Evolutionary conservation across 2,329 filamentous ascomycete species (phyloP).

Genomic region (Fusarium albidum): DNA sequence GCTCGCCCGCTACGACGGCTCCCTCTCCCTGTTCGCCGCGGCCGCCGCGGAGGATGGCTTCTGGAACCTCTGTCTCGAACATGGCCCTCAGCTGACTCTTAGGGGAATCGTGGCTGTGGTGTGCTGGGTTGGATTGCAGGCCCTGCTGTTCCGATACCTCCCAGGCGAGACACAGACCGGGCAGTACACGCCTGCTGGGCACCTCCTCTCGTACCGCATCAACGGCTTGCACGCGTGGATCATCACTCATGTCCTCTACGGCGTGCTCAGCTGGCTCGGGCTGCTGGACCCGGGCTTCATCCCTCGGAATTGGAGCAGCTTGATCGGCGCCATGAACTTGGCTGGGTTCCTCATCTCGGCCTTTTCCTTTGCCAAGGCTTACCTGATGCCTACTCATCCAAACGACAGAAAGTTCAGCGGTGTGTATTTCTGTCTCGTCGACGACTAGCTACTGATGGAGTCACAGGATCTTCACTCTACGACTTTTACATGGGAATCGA

Average conservation of each 20-base stretch:
- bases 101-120: conserved; percentile 23
- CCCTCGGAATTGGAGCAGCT: conserved; percentile 51
- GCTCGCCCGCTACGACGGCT: conserved; percentile 32
- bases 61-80: conserved; percentile 24
- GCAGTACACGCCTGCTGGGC: conserved; percentile 53
- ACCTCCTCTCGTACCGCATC: conserved; percentile 52
- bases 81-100: conserved; percentile 25
- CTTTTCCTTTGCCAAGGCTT: conserved; percentile 49
- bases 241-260: conserved; percentile 47
- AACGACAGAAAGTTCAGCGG: conserved; percentile 54
- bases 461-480: conserved; percentile 48
- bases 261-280: conserved; percentile 36
- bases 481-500: conserved; percentile 58
- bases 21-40: conserved; percentile 15
- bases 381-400: conserved; percentile 48
- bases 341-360: conserved; percentile 38
- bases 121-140: conserved; percentile 25
- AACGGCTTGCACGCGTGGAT: conserved; percentile 53
- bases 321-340: conserved; percentile 50
- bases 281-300: conserved; percentile 50
- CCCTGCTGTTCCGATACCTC: conserved; percentile 20
- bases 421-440: too few species aligned
- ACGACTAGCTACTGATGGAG: not conserved
- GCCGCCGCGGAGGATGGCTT: conserved; percentile 22
- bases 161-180: conserved; percentile 40